Base-by-base conservation (phyloP, 2,329 filamentous ascomycete genomes). In the Madurella mycetomatis region DNA sequence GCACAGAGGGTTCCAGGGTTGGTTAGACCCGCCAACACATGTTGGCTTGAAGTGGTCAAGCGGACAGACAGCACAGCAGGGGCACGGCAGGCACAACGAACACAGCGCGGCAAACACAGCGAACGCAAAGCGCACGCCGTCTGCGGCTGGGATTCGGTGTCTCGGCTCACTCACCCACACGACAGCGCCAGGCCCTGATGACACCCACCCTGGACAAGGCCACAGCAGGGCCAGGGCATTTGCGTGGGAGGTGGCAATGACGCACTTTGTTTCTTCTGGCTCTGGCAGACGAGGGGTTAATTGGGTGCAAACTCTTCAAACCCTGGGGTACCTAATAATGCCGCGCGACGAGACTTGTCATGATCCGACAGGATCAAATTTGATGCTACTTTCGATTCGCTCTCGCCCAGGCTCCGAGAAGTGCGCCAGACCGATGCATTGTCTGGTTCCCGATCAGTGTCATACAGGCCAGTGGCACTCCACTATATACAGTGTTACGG, bases 191-290 rank as follows among this genome's bases (percentile, higher is more conserved):
- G 11, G 34, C 11, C 9, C 11, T n/a, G 13, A 37, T 37, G 34
- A 37, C 9, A 37, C 34, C 25, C 43, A 16, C 18, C 25, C n/a
- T n/a, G n/a, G n/a, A n/a, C n/a, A n/a, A n/a, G n/a, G n/a, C n/a
- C n/a, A n/a, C n/a, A n/a, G n/a, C n/a, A n/a, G n/a, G n/a, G n/a
- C n/a, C n/a, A n/a, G 8, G 32, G 18, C 43, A 46, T 34, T 32
- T 47, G n/a, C n/a, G n/a, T 47, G 32, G 13, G 34, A 18, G 32
- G 42, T 52, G 41, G 43, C 49, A 44, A 58, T 55, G 56, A 55
- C 52, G 56, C 52, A 55, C 49, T 48, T 55, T 55, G 49, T 44
- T 31, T 45, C 34, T 42, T 43, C 25, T 34, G 7, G 45, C 49
- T 37, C 34, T 15, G 9, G 34, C 34, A 11, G 11, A 37, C 34